Evolutionary conservation across 164 flowering plant genomes (phyloP).

Genomic region (Tetrastigma voinierianum): DNA sequence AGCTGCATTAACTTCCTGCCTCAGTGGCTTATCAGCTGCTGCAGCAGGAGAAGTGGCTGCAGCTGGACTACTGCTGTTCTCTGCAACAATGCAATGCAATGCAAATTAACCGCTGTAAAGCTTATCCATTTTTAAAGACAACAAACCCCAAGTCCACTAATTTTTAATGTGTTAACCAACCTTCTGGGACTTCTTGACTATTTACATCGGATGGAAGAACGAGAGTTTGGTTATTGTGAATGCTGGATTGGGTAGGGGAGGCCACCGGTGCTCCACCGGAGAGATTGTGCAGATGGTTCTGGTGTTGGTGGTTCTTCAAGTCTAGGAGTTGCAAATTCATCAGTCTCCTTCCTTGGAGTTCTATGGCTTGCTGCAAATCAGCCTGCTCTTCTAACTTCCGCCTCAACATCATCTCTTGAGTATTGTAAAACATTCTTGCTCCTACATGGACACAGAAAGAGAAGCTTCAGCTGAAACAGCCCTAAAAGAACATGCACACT

Average conservation of each 20-base stretch:
- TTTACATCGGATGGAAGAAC: constrained; percentile 26
- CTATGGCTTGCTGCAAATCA: constrained; percentile 84
- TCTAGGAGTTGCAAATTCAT: constrained; percentile 76
- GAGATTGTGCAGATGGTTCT: constrained; percentile 36
- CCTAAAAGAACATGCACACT: background rate
- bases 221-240: constrained; percentile 25
- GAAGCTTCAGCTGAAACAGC: constrained; percentile 1
- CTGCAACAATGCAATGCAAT: constrained; percentile 20
- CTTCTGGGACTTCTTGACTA: constrained; percentile 39
- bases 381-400: constrained; percentile 79
- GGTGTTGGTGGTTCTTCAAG: constrained; percentile 44
- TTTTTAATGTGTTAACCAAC: constrained; percentile 17
- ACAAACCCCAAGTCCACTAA: background rate
- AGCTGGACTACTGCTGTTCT: constrained; percentile 22
- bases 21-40: constrained; percentile 24
- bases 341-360: constrained; percentile 71
- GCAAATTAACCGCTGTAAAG: background rate
- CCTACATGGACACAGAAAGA: constrained; percentile 25
- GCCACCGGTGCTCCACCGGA: constrained; percentile 35
- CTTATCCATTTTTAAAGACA: background rate
- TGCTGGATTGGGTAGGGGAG: constrained; percentile 27
- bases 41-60: constrained; percentile 15
- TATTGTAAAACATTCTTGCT: constrained; percentile 60
- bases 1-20: constrained; percentile 22
- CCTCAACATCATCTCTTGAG: constrained; percentile 62